phyloP scores from a whole-genome alignment of 345 rosid genomes.

The Cardamine chenopodiifolia region DNA sequence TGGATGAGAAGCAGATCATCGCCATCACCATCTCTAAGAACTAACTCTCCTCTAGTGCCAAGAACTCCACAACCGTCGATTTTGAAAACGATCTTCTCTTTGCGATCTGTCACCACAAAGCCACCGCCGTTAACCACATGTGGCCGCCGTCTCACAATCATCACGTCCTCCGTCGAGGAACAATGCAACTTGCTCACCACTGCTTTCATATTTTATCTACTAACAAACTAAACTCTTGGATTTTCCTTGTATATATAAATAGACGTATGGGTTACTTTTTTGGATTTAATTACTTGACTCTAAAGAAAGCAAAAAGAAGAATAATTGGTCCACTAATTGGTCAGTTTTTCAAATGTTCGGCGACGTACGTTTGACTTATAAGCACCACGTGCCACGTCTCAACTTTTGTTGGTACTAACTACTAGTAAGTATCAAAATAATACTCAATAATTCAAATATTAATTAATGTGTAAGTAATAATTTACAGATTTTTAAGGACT shows the following conservation, averaged over 20 bases:
- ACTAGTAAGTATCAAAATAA: background rate
- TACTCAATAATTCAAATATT: background rate
- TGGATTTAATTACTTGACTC: constrained; percentile 29
- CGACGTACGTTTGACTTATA: constrained; percentile 20
- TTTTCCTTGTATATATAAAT: background rate
- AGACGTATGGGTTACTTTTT: constrained; percentile 11
- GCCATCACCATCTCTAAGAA: constrained; percentile 59
- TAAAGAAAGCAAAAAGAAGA: constrained; percentile 31
- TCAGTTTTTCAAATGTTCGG: constrained; percentile 37
- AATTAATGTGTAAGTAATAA: background rate
- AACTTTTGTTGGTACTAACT: background rate
- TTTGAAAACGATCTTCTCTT: constrained; percentile 63
- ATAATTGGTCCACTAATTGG: constrained; percentile 24
- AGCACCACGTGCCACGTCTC: constrained; percentile 16
- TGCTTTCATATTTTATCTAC: constrained; percentile 26
- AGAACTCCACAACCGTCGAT: constrained; percentile 85
- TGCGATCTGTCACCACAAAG: constrained; percentile 73
- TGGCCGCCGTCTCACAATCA: constrained; percentile 77
- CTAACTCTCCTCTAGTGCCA: constrained; percentile 63
- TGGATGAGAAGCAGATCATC: constrained; percentile 68
- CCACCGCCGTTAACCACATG: constrained; percentile 79
- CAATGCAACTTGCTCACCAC: constrained; percentile 74
- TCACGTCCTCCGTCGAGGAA: constrained; percentile 53
- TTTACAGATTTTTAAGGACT: background rate
- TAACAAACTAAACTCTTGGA: constrained; percentile 13